Conservation (phyloP, 2,329 filamentous ascomycete genomes). For the Colletotrichum sp. region DNA sequence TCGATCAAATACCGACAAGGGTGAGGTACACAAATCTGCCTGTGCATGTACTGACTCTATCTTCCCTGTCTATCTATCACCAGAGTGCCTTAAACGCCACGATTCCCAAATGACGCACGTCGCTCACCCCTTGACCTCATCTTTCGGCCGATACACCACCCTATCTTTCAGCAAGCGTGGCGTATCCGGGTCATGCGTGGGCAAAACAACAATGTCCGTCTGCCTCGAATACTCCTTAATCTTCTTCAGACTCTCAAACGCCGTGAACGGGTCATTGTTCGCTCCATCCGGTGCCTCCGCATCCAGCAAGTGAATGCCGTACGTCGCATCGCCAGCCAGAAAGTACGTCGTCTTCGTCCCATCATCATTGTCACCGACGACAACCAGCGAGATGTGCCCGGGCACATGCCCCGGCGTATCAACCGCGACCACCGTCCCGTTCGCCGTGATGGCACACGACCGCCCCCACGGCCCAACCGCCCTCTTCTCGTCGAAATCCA, state of each 20-base stretch:
- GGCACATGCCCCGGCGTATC: conserved; percentile 37
- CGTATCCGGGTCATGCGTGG: conserved; percentile 26
- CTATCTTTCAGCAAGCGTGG: not conserved
- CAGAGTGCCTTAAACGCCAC: not conserved
- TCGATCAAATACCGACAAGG: not conserved
- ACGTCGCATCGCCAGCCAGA: conserved; percentile 34
- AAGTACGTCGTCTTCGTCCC: conserved; percentile 27
- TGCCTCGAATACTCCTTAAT: conserved; percentile 34
- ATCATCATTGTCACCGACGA: conserved; percentile 1
- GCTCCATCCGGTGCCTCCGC: conserved; percentile 34
- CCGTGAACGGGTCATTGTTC: conserved; percentile 30
- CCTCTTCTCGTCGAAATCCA: conserved; percentile 25
- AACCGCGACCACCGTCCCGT: conserved; percentile 32
- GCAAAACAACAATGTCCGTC: conserved; percentile 28
- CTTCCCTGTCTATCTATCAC: not conserved
- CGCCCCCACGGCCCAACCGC: conserved; percentile 31
- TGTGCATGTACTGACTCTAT: not conserved
- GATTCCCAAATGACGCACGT: not conserved
- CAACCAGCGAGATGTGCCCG: conserved; percentile 33
- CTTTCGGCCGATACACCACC: conserved; percentile 7
- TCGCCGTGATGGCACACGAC: conserved; percentile 29
- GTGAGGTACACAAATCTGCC: not conserved
- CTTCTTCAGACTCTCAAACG: conserved; percentile 29
- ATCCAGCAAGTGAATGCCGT: conserved; percentile 31
- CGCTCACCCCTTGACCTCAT: not conserved